These are phyloP conservation scores for Alternaria sp. DNA, from an alignment of 2,329 filamentous ascomycete species.

Conservation along the genomic window DNA sequence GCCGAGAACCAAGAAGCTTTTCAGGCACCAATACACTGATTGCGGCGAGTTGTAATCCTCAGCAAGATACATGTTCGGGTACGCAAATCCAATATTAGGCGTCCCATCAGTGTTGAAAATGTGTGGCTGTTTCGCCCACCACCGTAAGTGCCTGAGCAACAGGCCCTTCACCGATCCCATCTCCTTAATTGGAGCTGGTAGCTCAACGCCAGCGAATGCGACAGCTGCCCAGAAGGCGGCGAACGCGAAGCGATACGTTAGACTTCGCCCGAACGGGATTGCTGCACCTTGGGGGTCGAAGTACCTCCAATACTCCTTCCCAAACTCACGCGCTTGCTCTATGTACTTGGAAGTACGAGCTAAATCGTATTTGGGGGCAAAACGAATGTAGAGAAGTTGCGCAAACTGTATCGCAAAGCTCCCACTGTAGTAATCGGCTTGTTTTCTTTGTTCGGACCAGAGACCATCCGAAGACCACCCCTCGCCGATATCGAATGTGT, in stretches of 20 bases:
- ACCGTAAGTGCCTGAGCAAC: constrained; percentile 59
- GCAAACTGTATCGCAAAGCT: constrained; percentile 64
- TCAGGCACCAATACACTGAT: constrained; percentile 64
- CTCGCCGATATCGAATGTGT: constrained; percentile 55
- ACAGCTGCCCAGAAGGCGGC: constrained; percentile 60
- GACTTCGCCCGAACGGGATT: constrained; percentile 61
- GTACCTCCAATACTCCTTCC: constrained; percentile 56
- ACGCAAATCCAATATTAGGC: constrained; percentile 57
- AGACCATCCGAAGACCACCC: constrained; percentile 61
- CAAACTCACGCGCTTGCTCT: constrained; percentile 54
- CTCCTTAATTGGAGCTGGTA: constrained; percentile 50
- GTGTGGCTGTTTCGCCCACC: constrained; percentile 55
- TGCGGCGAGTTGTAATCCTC: constrained; percentile 67
- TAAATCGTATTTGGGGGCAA: constrained; percentile 54
- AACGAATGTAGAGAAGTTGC: constrained; percentile 58
- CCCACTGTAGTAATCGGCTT: constrained; percentile 63
- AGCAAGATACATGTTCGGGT: constrained; percentile 62
- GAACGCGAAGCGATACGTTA: constrained; percentile 62
- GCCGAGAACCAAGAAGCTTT: constrained; percentile 56
- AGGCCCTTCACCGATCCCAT: constrained; percentile 58
- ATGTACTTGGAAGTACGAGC: constrained; percentile 50
- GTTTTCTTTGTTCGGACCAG: constrained; percentile 51
- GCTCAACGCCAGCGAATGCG: constrained; percentile 53
- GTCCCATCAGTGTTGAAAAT: constrained; percentile 61
- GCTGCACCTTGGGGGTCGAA: constrained; percentile 59